Base-by-base conservation (phyloP, 805 yeast species). In the Danielozyma ontarioensis region DNA sequence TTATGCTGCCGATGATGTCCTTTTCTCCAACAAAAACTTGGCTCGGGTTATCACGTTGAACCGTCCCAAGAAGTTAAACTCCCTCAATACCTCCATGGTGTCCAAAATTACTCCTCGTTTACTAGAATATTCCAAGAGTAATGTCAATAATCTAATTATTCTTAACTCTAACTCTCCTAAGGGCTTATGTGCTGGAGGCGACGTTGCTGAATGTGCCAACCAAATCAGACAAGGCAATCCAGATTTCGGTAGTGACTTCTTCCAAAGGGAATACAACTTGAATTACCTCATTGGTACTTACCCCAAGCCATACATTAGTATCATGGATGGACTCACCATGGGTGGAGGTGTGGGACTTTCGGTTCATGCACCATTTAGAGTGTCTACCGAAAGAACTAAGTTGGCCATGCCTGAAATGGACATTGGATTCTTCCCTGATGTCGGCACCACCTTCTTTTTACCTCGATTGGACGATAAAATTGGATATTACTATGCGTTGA, bases 381-480 rank as follows among this genome's bases (percentile, higher is more conserved):
- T 93, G 25, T 95, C 94, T n/a, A 84, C 96, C 27, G 97, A 90
- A 49, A 74, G 76, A 48, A 89, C 97, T 8, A 73, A 80, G 55
- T 74, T 88, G 64, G 96, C 97, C 41, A 93, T 93, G 98, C 97
- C 98, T 6, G 97, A 93, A 62, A 83, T 94, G 71, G 88, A 85
- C 51, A 93, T 93, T 56, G 98, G 98, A 1, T 86, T 87, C 59
- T 84, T 86, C 62, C 95, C 95, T 14, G 98, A 93, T 58, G 97
- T 93, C 10, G 98, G 97, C 28, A 81, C 94, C 24, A 78, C 95
- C 8, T 90, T 86, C 62, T 89, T 88, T 61, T 66, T 93, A 46
- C 88, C 95, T 22, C 76, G 83, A 42, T 61, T 87, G 39, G 88
- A 86, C 48, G 86, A 85, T 33, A 78, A 85, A 46, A 63, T 89